Percentiles rank a stretch among this genome's conserved stretches.
phyloP scores from a whole-genome alignment of 2,329 filamentous ascomycete species.

The Diplodia scrobiculata region DNA sequence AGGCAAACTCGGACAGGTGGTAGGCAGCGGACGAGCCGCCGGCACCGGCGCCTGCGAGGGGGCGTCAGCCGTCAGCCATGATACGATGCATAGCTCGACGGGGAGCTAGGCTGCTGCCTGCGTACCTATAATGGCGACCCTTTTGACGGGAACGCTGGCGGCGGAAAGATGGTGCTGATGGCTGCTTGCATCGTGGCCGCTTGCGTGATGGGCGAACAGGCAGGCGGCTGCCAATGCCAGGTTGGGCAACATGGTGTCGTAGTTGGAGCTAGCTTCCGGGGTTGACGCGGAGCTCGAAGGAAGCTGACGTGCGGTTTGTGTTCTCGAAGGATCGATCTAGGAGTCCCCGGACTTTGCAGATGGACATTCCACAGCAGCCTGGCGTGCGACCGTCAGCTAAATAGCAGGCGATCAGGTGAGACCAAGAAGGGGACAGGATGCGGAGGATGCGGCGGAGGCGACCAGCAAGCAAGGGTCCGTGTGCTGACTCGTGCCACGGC shows the following conservation, averaged over 20 bases:
- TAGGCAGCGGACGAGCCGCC: slow-evolving; percentile 87
- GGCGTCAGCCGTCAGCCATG: background rate
- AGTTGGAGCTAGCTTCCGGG: slow-evolving; percentile 3
- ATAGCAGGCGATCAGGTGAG: background rate
- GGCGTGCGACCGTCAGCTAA: background rate
- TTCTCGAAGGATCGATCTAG: slow-evolving; percentile 3
- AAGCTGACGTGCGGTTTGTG: slow-evolving; percentile 3
- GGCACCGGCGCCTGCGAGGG: slow-evolving; percentile 75
- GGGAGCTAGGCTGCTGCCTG: background rate
- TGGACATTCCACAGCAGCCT: slow-evolving; percentile 5
- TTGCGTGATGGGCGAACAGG: slow-evolving; percentile 5
- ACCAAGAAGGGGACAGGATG: background rate
- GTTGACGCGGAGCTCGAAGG: slow-evolving; percentile 17
- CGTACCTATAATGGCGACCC: slow-evolving; percentile 45
- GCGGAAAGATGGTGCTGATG: background rate
- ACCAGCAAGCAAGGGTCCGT: slow-evolving; percentile 15
- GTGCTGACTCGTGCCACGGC: slow-evolving; percentile 1
- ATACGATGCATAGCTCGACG: slow-evolving; percentile 15
- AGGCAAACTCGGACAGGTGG: slow-evolving; percentile 72
- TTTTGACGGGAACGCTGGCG: slow-evolving; percentile 33
- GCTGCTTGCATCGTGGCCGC: background rate
- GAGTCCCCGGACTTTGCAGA: background rate
- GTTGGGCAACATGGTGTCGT: slow-evolving; percentile 20
- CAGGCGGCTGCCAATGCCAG: slow-evolving; percentile 11
- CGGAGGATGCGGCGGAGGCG: slow-evolving; percentile 17